These are phyloP conservation scores for Dysphania ambrosioides DNA, from an alignment of 148 eudicot species.

Conservation along the genomic window DNA sequence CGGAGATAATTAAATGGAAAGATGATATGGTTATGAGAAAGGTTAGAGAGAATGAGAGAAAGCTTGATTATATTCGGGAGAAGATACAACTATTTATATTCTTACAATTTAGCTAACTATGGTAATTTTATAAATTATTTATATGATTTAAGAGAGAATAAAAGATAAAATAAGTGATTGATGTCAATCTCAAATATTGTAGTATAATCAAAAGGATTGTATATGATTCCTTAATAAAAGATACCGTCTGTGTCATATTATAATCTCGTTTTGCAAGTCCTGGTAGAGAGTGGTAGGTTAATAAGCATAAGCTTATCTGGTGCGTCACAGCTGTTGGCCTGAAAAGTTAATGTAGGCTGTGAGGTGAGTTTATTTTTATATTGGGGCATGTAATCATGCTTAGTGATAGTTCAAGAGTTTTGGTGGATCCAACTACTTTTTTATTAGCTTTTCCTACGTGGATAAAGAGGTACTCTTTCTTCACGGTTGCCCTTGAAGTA, in stretches of 20 bases:
- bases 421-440: conserved; percentile 17
- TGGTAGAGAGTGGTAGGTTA: background rate
- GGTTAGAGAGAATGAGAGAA: too few relatives aligned
- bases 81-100: too few relatives aligned
- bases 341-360: conserved; percentile 11
- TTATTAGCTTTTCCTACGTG: conserved; percentile 23
- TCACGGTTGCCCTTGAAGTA: conserved; percentile 16
- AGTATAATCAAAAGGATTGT: too few relatives aligned
- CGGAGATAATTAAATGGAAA: too few relatives aligned
- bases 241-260: background rate
- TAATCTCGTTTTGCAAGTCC: background rate
- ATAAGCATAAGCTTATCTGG: conserved; percentile 4
- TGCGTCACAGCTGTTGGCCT: conserved; percentile 25
- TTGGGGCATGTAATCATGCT: conserved; percentile 11
- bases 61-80: too few relatives aligned
- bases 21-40: too few relatives aligned
- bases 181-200: too few relatives aligned
- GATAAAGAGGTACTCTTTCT: conserved; percentile 16
- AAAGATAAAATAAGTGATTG: too few relatives aligned
- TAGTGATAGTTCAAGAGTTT: conserved; percentile 18
- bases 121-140: too few relatives aligned
- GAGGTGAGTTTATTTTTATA: conserved; percentile 12
- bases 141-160: too few relatives aligned
- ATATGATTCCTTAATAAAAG: background rate
- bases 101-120: too few relatives aligned